Conservation (phyloP, 345 rosid genomes). For the Aquilaria yunnanensis region DNA sequence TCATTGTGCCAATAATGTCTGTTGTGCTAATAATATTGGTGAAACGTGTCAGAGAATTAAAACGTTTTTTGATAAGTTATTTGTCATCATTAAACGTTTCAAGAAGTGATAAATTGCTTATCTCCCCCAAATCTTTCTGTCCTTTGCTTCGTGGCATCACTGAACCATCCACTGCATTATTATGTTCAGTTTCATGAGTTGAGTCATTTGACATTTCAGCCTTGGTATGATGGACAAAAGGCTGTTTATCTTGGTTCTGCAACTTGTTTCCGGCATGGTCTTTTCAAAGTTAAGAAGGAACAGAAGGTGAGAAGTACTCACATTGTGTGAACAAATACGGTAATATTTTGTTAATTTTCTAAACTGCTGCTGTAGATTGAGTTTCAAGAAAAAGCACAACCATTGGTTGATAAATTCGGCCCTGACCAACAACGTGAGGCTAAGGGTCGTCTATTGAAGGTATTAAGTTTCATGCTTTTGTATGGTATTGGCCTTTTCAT, state of each 20-base stretch:
- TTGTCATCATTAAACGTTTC: too few relatives aligned
- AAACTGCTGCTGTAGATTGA: constrained; percentile 37
- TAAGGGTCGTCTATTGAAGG: constrained; percentile 43
- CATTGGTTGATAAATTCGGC: constrained; percentile 39
- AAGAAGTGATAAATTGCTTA: too few relatives aligned
- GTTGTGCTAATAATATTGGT: too few relatives aligned
- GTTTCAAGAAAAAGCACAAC: constrained; percentile 39
- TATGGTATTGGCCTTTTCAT: background rate
- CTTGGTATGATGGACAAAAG: too few relatives aligned
- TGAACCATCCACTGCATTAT: too few relatives aligned
- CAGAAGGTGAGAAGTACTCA: constrained; percentile 33
- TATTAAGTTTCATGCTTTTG: background rate
- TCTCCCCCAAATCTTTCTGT: too few relatives aligned
- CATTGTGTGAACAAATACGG: background rate
- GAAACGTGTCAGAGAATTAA: too few relatives aligned
- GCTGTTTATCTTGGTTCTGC: constrained; percentile 31
- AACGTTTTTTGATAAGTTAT: too few relatives aligned
- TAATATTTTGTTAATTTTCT: background rate
- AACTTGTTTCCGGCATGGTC: constrained; percentile 41
- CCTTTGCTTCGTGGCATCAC: too few relatives aligned
- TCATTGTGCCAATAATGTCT: too few relatives aligned
- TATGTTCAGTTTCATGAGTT: too few relatives aligned
- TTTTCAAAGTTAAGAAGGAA: constrained; percentile 47
- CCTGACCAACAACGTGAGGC: constrained; percentile 37
- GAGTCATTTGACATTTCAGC: too few relatives aligned